phyloP scores from a whole-genome alignment of 2,329 filamentous ascomycete species.

The Didymella sp. region DNA sequence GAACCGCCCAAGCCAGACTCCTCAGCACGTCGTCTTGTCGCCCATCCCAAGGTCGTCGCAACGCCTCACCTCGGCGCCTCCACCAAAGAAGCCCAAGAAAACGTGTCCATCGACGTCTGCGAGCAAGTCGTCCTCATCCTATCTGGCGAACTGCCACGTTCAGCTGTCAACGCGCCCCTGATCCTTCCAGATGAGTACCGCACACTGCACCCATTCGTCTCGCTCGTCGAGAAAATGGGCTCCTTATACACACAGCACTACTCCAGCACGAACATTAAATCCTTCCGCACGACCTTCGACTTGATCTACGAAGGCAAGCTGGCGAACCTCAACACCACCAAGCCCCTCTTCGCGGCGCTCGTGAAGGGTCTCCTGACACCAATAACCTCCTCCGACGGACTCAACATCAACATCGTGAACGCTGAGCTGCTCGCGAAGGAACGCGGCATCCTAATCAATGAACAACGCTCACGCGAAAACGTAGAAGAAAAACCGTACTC shows the following conservation, averaged over 20 bases:
- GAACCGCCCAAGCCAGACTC: conserved; percentile 71
- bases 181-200: conserved; percentile 82
- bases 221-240: conserved; percentile 80
- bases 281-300: conserved; percentile 73
- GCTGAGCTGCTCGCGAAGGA: conserved; percentile 77
- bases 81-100: conserved; percentile 83
- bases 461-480: conserved; percentile 69
- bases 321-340: conserved; percentile 73
- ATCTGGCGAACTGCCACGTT: conserved; percentile 73
- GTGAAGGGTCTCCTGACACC: conserved; percentile 77
- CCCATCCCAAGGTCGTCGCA: conserved; percentile 74
- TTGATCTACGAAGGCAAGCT: conserved; percentile 79
- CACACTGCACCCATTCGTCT: conserved; percentile 78
- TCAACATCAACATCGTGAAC: conserved; percentile 84
- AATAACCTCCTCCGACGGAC: conserved; percentile 69
- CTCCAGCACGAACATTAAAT: conserved; percentile 48
- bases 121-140: conserved; percentile 79
- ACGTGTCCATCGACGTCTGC: conserved; percentile 82
- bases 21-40: conserved; percentile 67
- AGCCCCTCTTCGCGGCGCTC: conserved; percentile 78
- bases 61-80: conserved; percentile 83
- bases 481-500: conserved; percentile 69
- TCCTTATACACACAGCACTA: conserved; percentile 81
- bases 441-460: conserved; percentile 78
- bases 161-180: conserved; percentile 80